Evolutionary conservation across 441 rosid genomes (phyloP).

Genomic region (Gossypium gossypioides): DNA sequence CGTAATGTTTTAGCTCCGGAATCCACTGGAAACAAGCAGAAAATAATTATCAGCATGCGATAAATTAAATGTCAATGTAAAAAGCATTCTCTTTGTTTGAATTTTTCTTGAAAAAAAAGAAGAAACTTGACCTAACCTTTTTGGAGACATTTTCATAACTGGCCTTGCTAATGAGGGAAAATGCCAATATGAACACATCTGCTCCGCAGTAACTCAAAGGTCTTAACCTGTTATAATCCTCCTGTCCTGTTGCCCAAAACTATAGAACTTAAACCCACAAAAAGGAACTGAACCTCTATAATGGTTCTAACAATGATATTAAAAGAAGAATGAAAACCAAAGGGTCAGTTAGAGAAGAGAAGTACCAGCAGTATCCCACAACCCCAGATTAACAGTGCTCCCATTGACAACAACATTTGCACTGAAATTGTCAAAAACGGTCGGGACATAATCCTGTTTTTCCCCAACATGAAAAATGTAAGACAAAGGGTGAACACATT

Average conservation of each 20-base stretch:
- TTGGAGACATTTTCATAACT: slow-evolving; percentile 62
- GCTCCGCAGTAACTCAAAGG: slow-evolving; percentile 62
- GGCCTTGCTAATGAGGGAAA: slow-evolving; percentile 60
- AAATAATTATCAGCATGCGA: not conserved
- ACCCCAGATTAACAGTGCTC: slow-evolving; percentile 42
- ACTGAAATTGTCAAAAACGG: slow-evolving; percentile 56
- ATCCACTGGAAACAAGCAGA: slow-evolving; percentile 39
- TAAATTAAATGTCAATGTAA: not conserved
- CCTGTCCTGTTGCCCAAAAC: slow-evolving; percentile 39
- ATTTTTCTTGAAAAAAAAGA: not conserved
- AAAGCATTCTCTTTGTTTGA: slow-evolving; percentile 23
- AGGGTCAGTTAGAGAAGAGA: not conserved
- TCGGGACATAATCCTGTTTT: slow-evolving; percentile 52
- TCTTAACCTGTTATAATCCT: slow-evolving; percentile 56
- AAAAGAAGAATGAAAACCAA: not conserved
- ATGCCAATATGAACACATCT: slow-evolving; percentile 55
- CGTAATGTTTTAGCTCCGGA: slow-evolving; percentile 51
- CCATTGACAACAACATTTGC: slow-evolving; percentile 59
- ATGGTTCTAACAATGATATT: slow-evolving; percentile 3
- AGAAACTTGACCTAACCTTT: slow-evolving; percentile 26
- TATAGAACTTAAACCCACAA: slow-evolving; percentile 2
- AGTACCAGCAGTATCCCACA: slow-evolving; percentile 66
- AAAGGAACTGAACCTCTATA: not conserved
- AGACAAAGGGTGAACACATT: not conserved
- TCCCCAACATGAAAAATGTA: slow-evolving; percentile 13